phyloP scores from a whole-genome alignment of 768 basidiomycete species.

The Rhodosporidiobolus odoratus region DNA sequence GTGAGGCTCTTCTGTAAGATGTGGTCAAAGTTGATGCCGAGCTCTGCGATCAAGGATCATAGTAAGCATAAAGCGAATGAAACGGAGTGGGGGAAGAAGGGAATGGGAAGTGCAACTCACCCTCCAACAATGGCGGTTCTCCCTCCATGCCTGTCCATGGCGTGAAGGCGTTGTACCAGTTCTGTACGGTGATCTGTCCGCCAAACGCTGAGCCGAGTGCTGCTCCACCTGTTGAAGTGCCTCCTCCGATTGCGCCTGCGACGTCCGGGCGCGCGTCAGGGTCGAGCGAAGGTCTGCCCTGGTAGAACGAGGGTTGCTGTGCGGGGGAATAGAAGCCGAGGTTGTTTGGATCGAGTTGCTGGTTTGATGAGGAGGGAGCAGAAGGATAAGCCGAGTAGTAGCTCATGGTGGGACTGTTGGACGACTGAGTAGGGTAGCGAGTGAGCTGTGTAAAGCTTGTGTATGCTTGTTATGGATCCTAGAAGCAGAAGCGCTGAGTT shows the following conservation, averaged over 20 bases:
- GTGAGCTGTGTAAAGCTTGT: not conserved
- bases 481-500: not conserved
- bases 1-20: conserved; percentile 90
- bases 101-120: conserved; percentile 49
- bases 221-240: not conserved
- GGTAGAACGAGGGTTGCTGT: conserved; percentile 31
- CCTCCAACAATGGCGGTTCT: conserved; percentile 90
- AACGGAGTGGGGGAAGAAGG: not conserved
- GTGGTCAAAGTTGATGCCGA: conserved; percentile 96
- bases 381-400: not conserved
- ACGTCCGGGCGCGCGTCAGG: conserved; percentile 10
- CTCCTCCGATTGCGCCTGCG: conserved; percentile 27
- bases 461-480: no score
- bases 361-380: not conserved
- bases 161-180: conserved; percentile 40
- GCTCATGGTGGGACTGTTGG: not conserved
- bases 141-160: conserved; percentile 60
- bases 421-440: not conserved
- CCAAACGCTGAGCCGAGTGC: not conserved
- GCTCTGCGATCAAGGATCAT: conserved; percentile 55
- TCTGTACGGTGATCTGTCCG: conserved; percentile 32
- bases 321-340: conserved; percentile 39
- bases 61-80: not conserved
- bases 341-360: conserved; percentile 18
- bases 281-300: conserved; percentile 16